These are phyloP conservation scores for Ascosphaera apis DNA, from an alignment of 2,329 filamentous ascomycete species.

Conservation along the genomic window DNA sequence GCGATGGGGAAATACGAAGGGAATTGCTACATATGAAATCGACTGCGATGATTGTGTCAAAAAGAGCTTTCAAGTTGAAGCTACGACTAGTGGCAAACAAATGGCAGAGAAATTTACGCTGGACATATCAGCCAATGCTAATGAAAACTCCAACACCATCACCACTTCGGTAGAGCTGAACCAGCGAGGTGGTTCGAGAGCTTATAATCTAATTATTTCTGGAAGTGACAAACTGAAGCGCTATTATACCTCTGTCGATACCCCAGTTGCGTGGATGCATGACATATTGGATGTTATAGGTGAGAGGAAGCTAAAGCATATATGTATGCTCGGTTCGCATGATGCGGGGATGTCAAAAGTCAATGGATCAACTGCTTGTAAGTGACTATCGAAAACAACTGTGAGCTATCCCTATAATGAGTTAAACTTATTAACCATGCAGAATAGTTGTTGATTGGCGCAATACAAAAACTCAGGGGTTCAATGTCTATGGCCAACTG, in stretches of 20 bases:
- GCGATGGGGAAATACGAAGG: slow-evolving; percentile 3
- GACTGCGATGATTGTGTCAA: slow-evolving; percentile 1
- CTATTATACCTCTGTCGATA: slow-evolving; percentile 13
- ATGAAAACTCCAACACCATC: slow-evolving; percentile 5
- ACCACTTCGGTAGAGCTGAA: background rate
- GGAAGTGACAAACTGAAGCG: slow-evolving; percentile 13
- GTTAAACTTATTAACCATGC: background rate
- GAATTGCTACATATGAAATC: slow-evolving; percentile 5
- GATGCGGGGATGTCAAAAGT: slow-evolving; percentile 26
- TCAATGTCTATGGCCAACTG: slow-evolving; percentile 24
- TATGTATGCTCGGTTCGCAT: slow-evolving; percentile 27
- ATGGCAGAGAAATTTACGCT: slow-evolving; percentile 12
- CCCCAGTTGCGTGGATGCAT: slow-evolving; percentile 19
- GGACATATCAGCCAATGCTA: slow-evolving; percentile 14
- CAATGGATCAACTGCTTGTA: slow-evolving; percentile 12
- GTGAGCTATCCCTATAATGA: background rate
- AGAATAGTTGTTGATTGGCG: slow-evolving; percentile 12
- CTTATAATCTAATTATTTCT: slow-evolving; percentile 16
- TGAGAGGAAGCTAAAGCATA: slow-evolving; percentile 20
- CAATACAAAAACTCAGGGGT: slow-evolving; percentile 23
- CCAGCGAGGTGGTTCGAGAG: slow-evolving; percentile 1
- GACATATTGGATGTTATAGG: slow-evolving; percentile 15
- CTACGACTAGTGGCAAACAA: slow-evolving; percentile 12
- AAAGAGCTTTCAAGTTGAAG: slow-evolving; percentile 5
- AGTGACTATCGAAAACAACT: background rate